A percentile compares a stretch with the other conserved stretches of the same genome.
Conservation (phyloP, 2,329 filamentous ascomycete genomes). For the Alternaria brassicicola region DNA sequence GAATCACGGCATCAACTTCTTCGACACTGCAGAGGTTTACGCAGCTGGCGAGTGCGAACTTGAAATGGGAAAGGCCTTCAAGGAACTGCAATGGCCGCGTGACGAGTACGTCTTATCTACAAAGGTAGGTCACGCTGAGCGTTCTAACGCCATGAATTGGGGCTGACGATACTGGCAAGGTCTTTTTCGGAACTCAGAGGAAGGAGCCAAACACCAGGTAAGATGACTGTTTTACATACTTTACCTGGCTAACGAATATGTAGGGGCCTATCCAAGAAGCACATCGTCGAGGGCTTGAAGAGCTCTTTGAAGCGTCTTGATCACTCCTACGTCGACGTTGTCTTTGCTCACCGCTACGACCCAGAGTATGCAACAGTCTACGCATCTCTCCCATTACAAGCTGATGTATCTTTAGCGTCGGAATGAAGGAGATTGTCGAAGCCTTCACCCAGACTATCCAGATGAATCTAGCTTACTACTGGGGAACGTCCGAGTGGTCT, state of each 20-base stretch:
- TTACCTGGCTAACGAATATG: background rate
- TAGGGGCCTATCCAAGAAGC: conserved; percentile 56
- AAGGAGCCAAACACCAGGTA: conserved; percentile 62
- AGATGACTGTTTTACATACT: background rate
- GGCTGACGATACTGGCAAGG: conserved; percentile 36
- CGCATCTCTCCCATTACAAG: background rate
- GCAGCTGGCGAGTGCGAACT: conserved; percentile 66
- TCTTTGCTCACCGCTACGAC: conserved; percentile 68
- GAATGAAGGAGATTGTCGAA: conserved; percentile 68
- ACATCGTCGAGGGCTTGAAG: conserved; percentile 64
- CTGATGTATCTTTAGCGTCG: conserved; percentile 50
- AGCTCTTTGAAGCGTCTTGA: conserved; percentile 64
- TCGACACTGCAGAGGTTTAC: conserved; percentile 60
- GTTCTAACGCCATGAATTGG: background rate
- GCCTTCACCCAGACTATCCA: conserved; percentile 59
- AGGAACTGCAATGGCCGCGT: conserved; percentile 56
- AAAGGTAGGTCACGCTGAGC: conserved; percentile 19
- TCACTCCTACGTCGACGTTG: conserved; percentile 69
- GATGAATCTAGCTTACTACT: conserved; percentile 63
- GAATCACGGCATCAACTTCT: conserved; percentile 59
- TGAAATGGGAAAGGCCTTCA: conserved; percentile 60
- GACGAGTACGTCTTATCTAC: conserved; percentile 41
- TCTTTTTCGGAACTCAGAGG: conserved; percentile 62
- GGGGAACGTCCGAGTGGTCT: conserved; percentile 64
- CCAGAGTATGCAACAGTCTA: conserved; percentile 41